Base-by-base conservation (phyloP, 2,329 filamentous ascomycete species). In the Ceratocystis destructans region DNA sequence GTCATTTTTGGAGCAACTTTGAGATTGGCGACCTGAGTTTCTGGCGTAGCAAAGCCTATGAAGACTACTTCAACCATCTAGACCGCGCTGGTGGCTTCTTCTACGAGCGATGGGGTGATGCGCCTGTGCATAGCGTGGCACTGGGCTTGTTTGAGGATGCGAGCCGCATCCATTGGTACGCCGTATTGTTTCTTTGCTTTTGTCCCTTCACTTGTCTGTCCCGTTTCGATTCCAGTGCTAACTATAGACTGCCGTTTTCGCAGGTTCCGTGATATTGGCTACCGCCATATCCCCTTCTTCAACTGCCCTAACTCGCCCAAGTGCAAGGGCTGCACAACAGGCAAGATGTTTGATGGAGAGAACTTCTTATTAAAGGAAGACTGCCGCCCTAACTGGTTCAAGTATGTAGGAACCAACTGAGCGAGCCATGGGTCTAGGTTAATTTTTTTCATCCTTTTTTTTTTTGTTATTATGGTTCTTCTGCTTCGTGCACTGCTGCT, bases 1-100 rank as follows among this genome's bases (percentile, higher is more conserved):
- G 94, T 75, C 94, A 99, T 76, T 99, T 99, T 80, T 99, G 94
- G 94, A 94, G 87, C 72, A 99, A 99, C 76, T 99, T 99, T 72
- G 94, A 99, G 77, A 93, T 99, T 71, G 93, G 84, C 61, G 90
- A 96, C 75, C 84, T 99, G 82, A 83, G 83, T 69, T 96, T 99
- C 76, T 99, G 91, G 89, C 82, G 94, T 62, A 89, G 90, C 73
- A 84, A 92, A 74, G 82, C 85, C 59, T 99, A 99, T 74, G 89
- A 96, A 73, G 91, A 95, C 69, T 99, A 96, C 76, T 99, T 99
- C 74, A 86, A 96, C 73, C 91, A 97, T 75, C 82, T 99, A 44
- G 94, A 99, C 76, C 85, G 88, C 41, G 90, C 92, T 0, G 94
- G 94, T 46, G 94, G 94, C 28, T 99, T 99, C 83, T 99, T 96